phyloP scores from a whole-genome alignment of 2,329 filamentous ascomycete genomes.

The Lasiodiplodia citricola region DNA sequence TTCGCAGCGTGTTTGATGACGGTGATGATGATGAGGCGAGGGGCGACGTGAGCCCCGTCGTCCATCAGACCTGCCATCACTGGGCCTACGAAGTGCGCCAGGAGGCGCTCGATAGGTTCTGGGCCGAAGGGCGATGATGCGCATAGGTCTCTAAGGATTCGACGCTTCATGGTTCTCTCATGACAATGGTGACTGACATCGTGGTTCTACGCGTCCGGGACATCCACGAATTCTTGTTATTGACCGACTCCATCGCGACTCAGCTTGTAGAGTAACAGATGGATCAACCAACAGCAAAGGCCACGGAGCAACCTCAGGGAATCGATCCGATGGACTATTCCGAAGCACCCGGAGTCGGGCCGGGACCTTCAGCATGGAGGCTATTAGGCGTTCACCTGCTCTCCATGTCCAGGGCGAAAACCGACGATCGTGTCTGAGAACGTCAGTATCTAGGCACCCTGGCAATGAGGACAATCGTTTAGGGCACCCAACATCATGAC shows the following conservation, averaged over 20 bases:
- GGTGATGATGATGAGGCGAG: slow-evolving; percentile 46
- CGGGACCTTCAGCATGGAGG: no score
- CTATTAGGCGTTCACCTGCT: no score
- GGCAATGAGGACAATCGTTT: neutral
- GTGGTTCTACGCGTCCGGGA: no score
- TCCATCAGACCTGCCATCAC: slow-evolving; percentile 64
- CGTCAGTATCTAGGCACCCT: neutral
- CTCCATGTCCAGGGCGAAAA: no score
- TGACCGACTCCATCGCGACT: no score
- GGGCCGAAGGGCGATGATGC: slow-evolving; percentile 37
- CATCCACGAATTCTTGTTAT: no score
- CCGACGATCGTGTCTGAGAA: neutral
- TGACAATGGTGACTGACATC: neutral
- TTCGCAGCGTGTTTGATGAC: slow-evolving; percentile 56
- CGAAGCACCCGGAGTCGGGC: no score
- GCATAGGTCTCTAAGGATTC: neutral
- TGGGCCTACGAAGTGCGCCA: slow-evolving; percentile 61
- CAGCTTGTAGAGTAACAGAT: no score
- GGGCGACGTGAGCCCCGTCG: slow-evolving; percentile 58
- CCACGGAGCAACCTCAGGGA: no score
- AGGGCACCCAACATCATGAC: neutral
- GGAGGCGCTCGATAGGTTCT: slow-evolving; percentile 56
- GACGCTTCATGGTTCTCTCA: neutral
- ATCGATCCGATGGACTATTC: no score
- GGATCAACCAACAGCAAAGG: no score